phyloP scores from a whole-genome alignment of 169 alveolate genomes.

The Babesia ovata region DNA sequence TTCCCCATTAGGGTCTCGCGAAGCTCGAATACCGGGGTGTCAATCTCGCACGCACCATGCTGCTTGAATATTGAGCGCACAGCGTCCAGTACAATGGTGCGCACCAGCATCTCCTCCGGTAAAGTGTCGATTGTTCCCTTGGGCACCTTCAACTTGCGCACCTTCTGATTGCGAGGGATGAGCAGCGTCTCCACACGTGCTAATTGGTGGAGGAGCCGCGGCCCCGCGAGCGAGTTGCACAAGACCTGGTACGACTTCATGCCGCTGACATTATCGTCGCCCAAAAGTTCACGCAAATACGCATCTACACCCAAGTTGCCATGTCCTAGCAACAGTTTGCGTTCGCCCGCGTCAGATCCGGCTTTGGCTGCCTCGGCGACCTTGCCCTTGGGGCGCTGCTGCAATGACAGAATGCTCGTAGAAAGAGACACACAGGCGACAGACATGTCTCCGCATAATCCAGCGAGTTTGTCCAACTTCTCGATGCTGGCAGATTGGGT shows the following conservation, averaged over 20 bases:
- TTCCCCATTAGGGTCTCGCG: constrained; percentile 93
- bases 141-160: constrained; percentile 88
- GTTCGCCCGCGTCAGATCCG: constrained; percentile 8
- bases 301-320: constrained; percentile 40
- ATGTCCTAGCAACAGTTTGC: constrained; percentile 51
- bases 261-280: not conserved
- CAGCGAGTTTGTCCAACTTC: constrained; percentile 13
- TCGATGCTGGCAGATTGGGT: not conserved
- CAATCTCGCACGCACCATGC: constrained; percentile 97
- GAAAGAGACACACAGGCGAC: constrained; percentile 22
- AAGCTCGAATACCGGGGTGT: constrained; percentile 97
- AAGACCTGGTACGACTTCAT: constrained; percentile 7
- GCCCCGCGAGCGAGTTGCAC: constrained; percentile 18
- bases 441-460: constrained; percentile 29
- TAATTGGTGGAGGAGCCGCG: constrained; percentile 27
- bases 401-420: constrained; percentile 24
- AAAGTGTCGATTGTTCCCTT: constrained; percentile 94
- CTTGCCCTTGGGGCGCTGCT: constrained; percentile 24
- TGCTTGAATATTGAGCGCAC: constrained; percentile 86
- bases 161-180: constrained; percentile 73
- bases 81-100: constrained; percentile 85
- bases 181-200: constrained; percentile 29
- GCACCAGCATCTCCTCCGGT: constrained; percentile 91
- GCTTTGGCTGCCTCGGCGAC: constrained; percentile 2
- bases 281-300: constrained; percentile 19